Base-by-base conservation (phyloP, 108 stramenopile species). In the Cyclotella choctawhatcheeana region DNA sequence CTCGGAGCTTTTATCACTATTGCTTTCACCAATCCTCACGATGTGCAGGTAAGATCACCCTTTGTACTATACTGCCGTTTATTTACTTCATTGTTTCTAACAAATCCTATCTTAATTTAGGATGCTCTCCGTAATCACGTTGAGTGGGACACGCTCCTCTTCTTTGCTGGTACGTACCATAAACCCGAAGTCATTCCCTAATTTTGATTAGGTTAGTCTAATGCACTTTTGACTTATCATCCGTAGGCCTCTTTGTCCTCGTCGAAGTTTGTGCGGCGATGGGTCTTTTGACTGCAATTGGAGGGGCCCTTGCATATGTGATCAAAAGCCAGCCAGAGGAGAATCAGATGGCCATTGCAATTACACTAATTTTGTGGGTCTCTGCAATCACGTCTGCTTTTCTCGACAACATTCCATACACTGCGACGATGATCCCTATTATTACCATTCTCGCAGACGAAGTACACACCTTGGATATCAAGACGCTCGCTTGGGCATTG, bases 351-450 rank as follows among this genome's bases (percentile, higher is more conserved):
- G 33, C 50, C 20, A 61, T 89, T 13, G 88, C 88, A 0, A 86
- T 89, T 29, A 82, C 81, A 22, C 43, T 86, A 17, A 73, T 89
- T 61, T 26, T 85, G 17, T 87, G 86, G 86, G 83, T 89, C 24
- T 80, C 77, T 64, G 85, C 85, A 14, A 81, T 89, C 66, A 81
- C 85, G 14, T 83, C 82, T 21, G 79, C 82, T 5, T 86, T 86
- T 50, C 66, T 86, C 30, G 85, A 86, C 37, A 84, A 86, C 69
- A 85, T 84, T 48, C 85, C 85, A 10, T 89, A 85, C 82, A 89
- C 88, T 52, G 85, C 88, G 0, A 89, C 88, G 0, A 86, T 89
- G 88, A 84, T 89, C 26, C 88, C 88, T 12, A 79, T 89, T 12
- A 58, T 89, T 12, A 31, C 48, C 31, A 82, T 85, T 59, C 44